Evolutionary conservation across 2,329 filamentous ascomycete species (phyloP), one percentile per base, ranked within the genome.

Genomic region (Harringtonia aguacate): DNA sequence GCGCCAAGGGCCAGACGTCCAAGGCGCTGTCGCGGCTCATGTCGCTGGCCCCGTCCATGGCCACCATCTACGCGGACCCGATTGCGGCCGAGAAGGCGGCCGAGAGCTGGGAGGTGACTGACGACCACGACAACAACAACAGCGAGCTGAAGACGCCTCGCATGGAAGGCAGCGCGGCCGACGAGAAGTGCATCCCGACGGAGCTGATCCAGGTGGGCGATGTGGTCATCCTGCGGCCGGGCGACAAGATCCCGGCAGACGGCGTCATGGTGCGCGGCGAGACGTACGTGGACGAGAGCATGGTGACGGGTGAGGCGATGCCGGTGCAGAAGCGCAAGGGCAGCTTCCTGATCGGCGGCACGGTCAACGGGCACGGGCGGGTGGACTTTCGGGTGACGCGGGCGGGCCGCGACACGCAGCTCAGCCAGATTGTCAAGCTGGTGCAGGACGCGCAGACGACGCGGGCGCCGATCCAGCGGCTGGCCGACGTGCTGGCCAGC

Each of bases 301-400:
- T 97, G 90, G 89, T 98, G 39, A 98, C 92, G 7, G 92, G 92
- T 52, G 92, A 98, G 66, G 85, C 92, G 3, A 90, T 95, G 75
- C 90, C 92, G 0, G 88, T 97, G 30, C 79, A 87, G 55, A 98
- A 98, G 66, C 81, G 77, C 53, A 82, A 86, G 55, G 87, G 85
- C 9, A 80, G 79, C 52, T 65, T 77, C 36, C 69, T 98, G 46
- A 92, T 97, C 60, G 92, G 88, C 41, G 92, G 92, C 27, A 97
- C 92, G 3, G 90, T 98, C 56, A 98, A 98, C 59, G 87, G 89
- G 21, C 84, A 89, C 50, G 92, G 92, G 3, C 81, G 90, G 39
- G 70, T 95, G 33, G 92, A 97, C 60, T 92, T 97, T 62, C 80
- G 85, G 36, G 92, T 98, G 47, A 94, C 86, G 4, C 79, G 90